Percentiles rank a stretch among this genome's conserved stretches.
Conservation (phyloP, 257 asterid genomes). For the Penstemon newberryi region DNA sequence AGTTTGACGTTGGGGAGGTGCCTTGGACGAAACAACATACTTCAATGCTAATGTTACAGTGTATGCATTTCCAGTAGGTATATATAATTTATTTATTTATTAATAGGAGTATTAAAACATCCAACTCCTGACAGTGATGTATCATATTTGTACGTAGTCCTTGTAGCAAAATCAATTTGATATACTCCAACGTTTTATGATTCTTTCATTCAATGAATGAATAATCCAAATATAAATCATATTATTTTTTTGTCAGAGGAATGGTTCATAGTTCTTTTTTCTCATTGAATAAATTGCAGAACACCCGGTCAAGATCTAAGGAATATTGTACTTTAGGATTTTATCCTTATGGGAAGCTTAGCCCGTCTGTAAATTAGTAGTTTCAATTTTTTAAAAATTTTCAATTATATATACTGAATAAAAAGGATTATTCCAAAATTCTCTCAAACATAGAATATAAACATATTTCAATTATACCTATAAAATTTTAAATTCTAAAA, state of each 20-base stretch:
- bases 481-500: no score
- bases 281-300: no score
- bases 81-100: background rate
- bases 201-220: no score
- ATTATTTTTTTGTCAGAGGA: constrained; percentile 13
- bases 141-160: background rate
- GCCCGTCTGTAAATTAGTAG: no score
- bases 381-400: no score
- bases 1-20: constrained; percentile 7
- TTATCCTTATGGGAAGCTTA: no score
- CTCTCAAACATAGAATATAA: no score
- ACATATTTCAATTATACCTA: no score
- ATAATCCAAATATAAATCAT: background rate
- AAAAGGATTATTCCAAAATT: no score
- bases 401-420: no score
- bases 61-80: background rate
- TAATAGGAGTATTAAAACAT: background rate
- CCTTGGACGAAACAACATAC: background rate
- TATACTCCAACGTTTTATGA: background rate
- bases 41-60: background rate
- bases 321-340: no score
- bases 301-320: no score
- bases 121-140: background rate
- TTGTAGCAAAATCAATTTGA: background rate
- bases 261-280: constrained; percentile 31